Conservation (phyloP, 176 grass and related monocot genomes). For the Oryza punctata region DNA sequence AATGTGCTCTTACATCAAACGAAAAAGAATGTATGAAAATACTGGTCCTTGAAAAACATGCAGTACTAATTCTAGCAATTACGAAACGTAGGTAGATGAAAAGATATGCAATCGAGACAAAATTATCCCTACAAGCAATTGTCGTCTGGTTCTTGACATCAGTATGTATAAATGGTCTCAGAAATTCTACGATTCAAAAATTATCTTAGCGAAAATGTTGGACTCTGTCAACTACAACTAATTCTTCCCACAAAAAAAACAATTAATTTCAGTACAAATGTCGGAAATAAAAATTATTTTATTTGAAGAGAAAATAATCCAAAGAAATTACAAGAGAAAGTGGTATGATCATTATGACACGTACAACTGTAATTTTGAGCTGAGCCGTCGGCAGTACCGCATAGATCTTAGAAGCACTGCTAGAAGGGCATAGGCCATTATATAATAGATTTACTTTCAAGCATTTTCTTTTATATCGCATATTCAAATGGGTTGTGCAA, state of each 20-base stretch:
- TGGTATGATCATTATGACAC: not conserved
- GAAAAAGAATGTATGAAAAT: not conserved
- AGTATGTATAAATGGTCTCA: not conserved
- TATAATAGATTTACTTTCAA: not conserved
- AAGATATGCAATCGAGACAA: not conserved
- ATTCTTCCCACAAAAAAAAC: not conserved
- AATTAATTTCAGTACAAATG: not conserved
- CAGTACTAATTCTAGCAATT: not conserved
- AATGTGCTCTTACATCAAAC: not conserved
- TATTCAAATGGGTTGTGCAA: not conserved
- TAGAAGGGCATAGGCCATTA: not conserved
- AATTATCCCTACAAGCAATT: not conserved
- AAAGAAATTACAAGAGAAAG: not conserved
- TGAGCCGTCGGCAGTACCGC: not conserved
- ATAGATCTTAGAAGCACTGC: not conserved
- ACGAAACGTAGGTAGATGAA: not conserved
- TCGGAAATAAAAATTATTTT: not conserved
- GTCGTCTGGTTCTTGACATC: not conserved
- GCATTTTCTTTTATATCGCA: not conserved
- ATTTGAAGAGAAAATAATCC: not conserved
- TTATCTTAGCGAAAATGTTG: not conserved
- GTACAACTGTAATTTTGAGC: not conserved
- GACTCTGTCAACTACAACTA: not conserved
- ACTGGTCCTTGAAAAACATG: not conserved
- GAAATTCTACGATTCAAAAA: not conserved